Percentiles rank a stretch among this genome's conserved stretches.
These are phyloP conservation scores for Luffa aegyptiaca DNA, from an alignment of 306 rosid genomes.

Conservation along the genomic window DNA sequence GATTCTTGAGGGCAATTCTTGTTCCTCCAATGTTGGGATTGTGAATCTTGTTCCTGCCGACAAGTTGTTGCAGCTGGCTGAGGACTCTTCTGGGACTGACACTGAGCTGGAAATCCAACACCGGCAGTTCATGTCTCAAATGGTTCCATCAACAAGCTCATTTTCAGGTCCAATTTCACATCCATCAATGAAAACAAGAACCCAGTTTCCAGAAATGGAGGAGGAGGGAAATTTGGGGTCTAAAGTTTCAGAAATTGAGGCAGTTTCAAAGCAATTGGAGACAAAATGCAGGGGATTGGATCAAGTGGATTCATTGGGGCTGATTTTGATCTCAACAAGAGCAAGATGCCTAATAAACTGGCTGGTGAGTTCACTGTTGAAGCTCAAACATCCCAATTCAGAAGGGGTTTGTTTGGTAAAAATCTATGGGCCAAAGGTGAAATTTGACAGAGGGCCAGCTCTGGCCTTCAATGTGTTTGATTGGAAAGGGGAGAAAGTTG, in stretches of 20 bases:
- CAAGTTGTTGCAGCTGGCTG: conserved; percentile 18
- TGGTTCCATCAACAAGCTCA: conserved; percentile 34
- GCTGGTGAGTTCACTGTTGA: conserved; percentile 68
- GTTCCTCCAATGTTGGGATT: conserved; percentile 47
- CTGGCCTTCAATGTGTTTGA: conserved; percentile 82
- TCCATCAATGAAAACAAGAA: not conserved
- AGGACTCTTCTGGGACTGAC: conserved; percentile 49
- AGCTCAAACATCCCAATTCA: conserved; percentile 78
- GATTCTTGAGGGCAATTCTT: conserved; percentile 22
- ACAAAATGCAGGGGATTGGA: conserved; percentile 61
- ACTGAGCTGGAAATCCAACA: conserved; percentile 28
- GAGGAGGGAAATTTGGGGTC: not conserved
- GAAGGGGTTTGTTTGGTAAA: conserved; percentile 45
- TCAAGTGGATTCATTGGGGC: conserved; percentile 67
- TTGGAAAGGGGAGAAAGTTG: conserved; percentile 90
- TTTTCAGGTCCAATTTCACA: conserved; percentile 47
- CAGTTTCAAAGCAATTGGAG: conserved; percentile 12
- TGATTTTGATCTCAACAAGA: conserved; percentile 36
- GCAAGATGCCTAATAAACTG: conserved; percentile 79
- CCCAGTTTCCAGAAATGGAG: conserved; percentile 15
- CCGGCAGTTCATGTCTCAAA: not conserved
- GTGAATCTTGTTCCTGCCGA: conserved; percentile 60
- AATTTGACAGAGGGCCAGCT: conserved; percentile 78
- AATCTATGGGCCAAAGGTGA: conserved; percentile 81
- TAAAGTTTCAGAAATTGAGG: conserved; percentile 13